Evolutionary conservation across 2,329 filamentous ascomycete species (phyloP).

Genomic region (Westerdykella ornata): DNA sequence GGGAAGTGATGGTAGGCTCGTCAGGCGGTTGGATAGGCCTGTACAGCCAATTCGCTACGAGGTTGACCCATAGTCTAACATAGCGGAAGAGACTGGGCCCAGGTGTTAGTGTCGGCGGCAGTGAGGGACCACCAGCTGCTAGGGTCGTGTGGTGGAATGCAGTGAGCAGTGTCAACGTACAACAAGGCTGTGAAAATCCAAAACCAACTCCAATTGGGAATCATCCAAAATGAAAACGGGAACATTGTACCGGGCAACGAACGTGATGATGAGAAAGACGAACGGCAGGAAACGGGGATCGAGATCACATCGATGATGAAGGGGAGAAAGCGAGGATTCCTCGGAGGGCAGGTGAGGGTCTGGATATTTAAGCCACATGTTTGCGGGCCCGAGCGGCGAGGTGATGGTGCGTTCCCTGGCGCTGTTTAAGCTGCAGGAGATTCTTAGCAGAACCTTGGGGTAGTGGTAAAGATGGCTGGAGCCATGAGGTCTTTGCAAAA

Average conservation of each 20-base stretch:
- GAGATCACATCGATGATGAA: constrained; percentile 38
- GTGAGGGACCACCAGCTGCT: neutral
- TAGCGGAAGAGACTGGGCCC: constrained; percentile 73
- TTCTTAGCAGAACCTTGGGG: constrained; percentile 39
- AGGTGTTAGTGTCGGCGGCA: constrained; percentile 17
- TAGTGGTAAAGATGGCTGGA: constrained; percentile 37
- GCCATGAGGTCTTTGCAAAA: constrained; percentile 37
- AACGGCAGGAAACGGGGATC: constrained; percentile 30
- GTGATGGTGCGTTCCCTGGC: constrained; percentile 37
- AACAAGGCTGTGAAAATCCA: constrained; percentile 33
- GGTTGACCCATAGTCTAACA: constrained; percentile 75
- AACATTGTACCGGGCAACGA: constrained; percentile 37
- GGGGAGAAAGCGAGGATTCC: constrained; percentile 34
- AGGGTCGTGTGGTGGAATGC: constrained; percentile 1
- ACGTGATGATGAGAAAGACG: constrained; percentile 33
- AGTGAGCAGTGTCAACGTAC: constrained; percentile 20
- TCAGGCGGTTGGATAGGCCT: constrained; percentile 75
- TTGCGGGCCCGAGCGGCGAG: constrained; percentile 36
- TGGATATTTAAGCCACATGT: constrained; percentile 39
- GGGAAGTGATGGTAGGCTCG: constrained; percentile 68
- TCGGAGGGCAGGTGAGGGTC: constrained; percentile 33
- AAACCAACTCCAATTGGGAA: constrained; percentile 38
- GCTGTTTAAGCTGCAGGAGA: constrained; percentile 37
- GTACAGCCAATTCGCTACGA: constrained; percentile 70
- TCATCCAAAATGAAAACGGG: constrained; percentile 32